Conservation (phyloP, 768 basidiomycete genomes). For the Russula griseocarnosa region DNA sequence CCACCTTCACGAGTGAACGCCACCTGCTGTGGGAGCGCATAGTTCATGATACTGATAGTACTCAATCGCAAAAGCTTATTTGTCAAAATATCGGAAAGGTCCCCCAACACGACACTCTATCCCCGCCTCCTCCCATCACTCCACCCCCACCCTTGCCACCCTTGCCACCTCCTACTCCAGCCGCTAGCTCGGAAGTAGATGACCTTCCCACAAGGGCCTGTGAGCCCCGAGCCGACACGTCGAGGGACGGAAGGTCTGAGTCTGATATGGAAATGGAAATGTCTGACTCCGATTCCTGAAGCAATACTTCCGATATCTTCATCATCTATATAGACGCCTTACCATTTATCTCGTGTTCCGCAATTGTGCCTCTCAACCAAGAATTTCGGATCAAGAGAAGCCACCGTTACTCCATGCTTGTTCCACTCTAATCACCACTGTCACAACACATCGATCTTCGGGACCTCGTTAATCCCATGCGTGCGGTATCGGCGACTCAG, state of each 20-base stretch:
- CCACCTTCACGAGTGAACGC: conserved; percentile 15
- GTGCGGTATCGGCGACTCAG: not conserved
- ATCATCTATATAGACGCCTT: not conserved
- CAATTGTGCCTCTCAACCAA: not conserved
- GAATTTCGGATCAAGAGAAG: not conserved
- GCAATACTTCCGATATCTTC: not conserved
- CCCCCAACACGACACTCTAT: not conserved
- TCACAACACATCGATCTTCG: not conserved
- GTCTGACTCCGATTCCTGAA: conserved; percentile 33
- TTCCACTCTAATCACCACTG: not conserved
- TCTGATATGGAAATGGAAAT: conserved; percentile 40
- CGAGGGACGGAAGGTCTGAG: conserved; percentile 28
- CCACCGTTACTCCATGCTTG: not conserved
- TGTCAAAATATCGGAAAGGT: not conserved
- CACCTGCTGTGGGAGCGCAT: conserved; percentile 16
- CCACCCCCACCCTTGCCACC: conserved; percentile 16
- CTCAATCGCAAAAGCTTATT: not conserved
- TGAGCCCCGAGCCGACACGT: not conserved
- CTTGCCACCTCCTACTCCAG: not conserved
- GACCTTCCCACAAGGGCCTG: not conserved
- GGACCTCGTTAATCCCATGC: not conserved
- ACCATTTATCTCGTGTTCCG: not conserved
- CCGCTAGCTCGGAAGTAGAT: not conserved
- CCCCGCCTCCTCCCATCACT: conserved; percentile 17
- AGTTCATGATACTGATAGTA: not conserved